Base-by-base conservation (phyloP, 2,329 filamentous ascomycete species). In the Diaporthe velutina region DNA sequence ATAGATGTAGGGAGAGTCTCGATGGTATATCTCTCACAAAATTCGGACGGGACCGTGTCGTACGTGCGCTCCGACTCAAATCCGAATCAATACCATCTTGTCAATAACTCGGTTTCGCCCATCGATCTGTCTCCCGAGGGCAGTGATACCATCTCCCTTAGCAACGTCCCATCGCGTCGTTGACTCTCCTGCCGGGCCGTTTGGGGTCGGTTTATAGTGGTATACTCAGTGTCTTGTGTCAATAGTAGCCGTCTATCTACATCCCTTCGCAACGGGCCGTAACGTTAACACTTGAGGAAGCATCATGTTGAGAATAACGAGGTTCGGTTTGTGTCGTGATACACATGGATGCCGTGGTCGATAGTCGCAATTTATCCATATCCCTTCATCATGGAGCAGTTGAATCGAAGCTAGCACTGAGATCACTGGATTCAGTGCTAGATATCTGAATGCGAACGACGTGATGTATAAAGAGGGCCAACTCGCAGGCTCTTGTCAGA, bases 381-480 rank as follows among this genome's bases (percentile, higher is more conserved):
- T 68, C 64, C 64, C 64, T 68, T 68, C n/a, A 54, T 54, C 30
- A 54, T 68, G 33, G 45, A 13, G 12, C 5, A 35, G 33, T 40
- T 8, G 22, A 30, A 30, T 17, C 54, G 64, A 40, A 28, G 33
- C 6, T 40, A 48, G 6, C 13, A 12, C 54, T 68, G 64, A 68
- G 17, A 4, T 12, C 19, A n/a, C n/a, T n/a, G n/a, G n/a, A n/a
- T n/a, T n/a, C n/a, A n/a, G n/a, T n/a, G n/a, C n/a, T n/a, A n/a
- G n/a, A n/a, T n/a, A 40, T 54, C 8, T 68, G 25, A 38, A 54
- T 40, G 48, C 13, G 48, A 10, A 40, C 30, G n/a, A 40, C 35
- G 48, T 54, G 33, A 54, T 54, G 13, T 72, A 64, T 72, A 72
- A 72, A 64, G 17, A 64, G 54, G 38, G 35, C n/a, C 42, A 52